A percentile compares a stretch with the other conserved stretches of the same genome.
Conservation (phyloP, 257 asterid species). For the Solanum chiquidenum region DNA sequence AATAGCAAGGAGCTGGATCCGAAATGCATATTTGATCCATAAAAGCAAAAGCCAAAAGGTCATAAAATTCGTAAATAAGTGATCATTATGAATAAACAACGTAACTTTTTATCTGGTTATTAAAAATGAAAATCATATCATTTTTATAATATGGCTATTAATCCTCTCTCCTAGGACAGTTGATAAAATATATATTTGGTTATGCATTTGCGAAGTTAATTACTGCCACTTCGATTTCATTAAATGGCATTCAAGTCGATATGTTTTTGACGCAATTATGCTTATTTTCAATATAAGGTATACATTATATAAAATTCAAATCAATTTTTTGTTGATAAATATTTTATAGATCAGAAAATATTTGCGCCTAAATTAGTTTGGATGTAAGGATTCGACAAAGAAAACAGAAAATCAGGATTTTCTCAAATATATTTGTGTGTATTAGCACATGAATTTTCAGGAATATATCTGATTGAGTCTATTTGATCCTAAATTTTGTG, state of each 20-base stretch:
- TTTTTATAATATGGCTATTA: neutral
- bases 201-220: neutral
- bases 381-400: neutral
- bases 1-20: neutral
- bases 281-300: neutral
- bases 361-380: neutral
- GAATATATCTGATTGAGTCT: neutral
- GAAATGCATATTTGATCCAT: neutral
- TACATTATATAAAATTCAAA: neutral
- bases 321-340: neutral
- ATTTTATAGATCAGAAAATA: neutral
- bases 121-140: neutral
- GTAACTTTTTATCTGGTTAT: neutral
- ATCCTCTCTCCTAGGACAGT: neutral
- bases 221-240: neutral
- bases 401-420: neutral
- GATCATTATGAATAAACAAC: neutral
- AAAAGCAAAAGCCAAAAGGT: neutral
- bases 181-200: neutral
- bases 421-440: neutral
- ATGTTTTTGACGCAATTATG: neutral
- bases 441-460: no score
- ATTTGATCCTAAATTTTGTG: neutral
- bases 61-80: neutral
- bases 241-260: neutral